These are phyloP conservation scores for Scheffersomyces stambukii DNA, from an alignment of 1,139 yeast genomes.

Conservation along the genomic window DNA sequence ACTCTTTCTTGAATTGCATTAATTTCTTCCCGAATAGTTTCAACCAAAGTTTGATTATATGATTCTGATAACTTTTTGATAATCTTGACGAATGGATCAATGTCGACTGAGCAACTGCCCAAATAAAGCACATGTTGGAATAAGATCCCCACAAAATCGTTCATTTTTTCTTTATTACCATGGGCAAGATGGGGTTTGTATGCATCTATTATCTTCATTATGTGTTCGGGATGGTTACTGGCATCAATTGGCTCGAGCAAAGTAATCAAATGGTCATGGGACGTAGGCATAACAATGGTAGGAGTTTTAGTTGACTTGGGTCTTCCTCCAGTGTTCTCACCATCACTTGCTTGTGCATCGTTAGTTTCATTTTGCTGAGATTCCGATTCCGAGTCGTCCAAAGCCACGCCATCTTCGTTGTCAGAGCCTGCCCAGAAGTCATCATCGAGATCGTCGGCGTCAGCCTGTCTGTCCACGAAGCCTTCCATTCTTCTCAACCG, in stretches of 20 bases:
- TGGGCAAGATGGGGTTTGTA: constrained; percentile 75
- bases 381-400: constrained; percentile 17
- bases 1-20: constrained; percentile 48
- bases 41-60: constrained; percentile 62
- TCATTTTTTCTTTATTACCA: constrained; percentile 78
- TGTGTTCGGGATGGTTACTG: constrained; percentile 42
- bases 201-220: constrained; percentile 52
- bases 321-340: constrained; percentile 12
- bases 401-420: constrained; percentile 38
- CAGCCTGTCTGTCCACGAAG: constrained; percentile 42
- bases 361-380: constrained; percentile 22
- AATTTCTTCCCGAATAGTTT: constrained; percentile 29
- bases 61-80: constrained; percentile 62
- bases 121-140: constrained; percentile 59
- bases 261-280: constrained; percentile 47
- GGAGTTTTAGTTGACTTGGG: constrained; percentile 12
- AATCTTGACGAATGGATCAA: constrained; percentile 44
- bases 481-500: constrained; percentile 87
- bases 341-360: constrained; percentile 16
- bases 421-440: constrained; percentile 57
- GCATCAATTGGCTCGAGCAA: constrained; percentile 23
- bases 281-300: constrained; percentile 51
- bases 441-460: constrained; percentile 66
- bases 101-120: constrained; percentile 17
- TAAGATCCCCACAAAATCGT: constrained; percentile 58